Evolutionary conservation across 805 yeast genomes (phyloP).

Genomic region (Saccharomycopsis malanga): DNA sequence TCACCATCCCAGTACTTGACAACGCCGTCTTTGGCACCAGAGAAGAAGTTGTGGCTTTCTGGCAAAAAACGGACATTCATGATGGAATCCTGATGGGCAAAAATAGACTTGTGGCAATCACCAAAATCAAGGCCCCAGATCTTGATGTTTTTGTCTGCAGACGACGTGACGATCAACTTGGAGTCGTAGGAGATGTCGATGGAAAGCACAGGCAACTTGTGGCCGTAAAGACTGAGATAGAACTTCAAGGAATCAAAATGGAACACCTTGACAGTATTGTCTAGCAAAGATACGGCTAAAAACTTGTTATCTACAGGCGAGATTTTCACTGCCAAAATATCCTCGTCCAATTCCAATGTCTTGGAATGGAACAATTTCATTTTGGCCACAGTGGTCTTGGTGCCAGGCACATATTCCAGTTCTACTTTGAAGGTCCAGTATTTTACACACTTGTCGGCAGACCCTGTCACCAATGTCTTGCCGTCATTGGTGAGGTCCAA

Average conservation of each 20-base stretch:
- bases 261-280: slow-evolving; percentile 93
- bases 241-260: slow-evolving; percentile 82
- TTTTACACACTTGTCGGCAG: slow-evolving; percentile 84
- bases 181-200: slow-evolving; percentile 88
- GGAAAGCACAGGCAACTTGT: slow-evolving; percentile 88
- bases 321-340: slow-evolving; percentile 68
- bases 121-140: slow-evolving; percentile 99
- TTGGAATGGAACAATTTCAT: slow-evolving; percentile 66
- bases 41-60: slow-evolving; percentile 81
- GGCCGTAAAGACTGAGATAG: slow-evolving; percentile 87
- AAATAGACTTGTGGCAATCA: slow-evolving; percentile 94
- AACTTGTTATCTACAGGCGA: slow-evolving; percentile 55
- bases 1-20: slow-evolving; percentile 98
- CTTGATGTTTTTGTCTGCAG: slow-evolving; percentile 95
- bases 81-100: slow-evolving; percentile 94
- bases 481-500: slow-evolving; percentile 85
- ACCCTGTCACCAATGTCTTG: slow-evolving; percentile 77
- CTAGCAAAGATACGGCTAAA: slow-evolving; percentile 78
- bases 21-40: slow-evolving; percentile 81
- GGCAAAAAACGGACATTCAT: slow-evolving; percentile 84
- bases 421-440: slow-evolving; percentile 81
- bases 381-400: slow-evolving; percentile 41
- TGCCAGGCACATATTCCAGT: slow-evolving; percentile 65
- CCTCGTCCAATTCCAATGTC: slow-evolving; percentile 81
- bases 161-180: slow-evolving; percentile 81